Base-by-base conservation (phyloP, 2,329 filamentous ascomycete species). In the Mollisiaceae sp. region DNA sequence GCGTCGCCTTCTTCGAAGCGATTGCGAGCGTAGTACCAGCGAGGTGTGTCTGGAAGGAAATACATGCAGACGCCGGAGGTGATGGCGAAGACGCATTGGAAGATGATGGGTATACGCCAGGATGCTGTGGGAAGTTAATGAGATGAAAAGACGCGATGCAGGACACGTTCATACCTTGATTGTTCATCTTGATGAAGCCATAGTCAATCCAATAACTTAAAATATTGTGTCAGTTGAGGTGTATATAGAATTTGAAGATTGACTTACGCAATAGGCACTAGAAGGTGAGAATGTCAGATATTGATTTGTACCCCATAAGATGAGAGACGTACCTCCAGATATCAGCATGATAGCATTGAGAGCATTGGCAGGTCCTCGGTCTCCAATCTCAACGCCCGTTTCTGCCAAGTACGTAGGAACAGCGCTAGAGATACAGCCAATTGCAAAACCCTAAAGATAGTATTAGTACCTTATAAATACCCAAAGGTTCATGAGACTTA, bases 21-120 rank as follows among this genome's bases (percentile, higher is more conserved):
- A 6, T 59, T 63, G 24, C 68, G 22, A 43, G 72, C 71, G 56
- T 77, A 77, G 62, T 77, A 77, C 75, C 74, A 77, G 60, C 75
- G 65, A 12, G 75, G 75, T 1, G 75, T 76, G 45, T 77, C 74
- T 0, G 75, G 76, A 3, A 67, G 57, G 36, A 63, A 74, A 65
- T 71, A 66, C 59, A 77, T 69, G 5, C 70, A 45, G 15, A 60
- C 59, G 1, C 69, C 71, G 2, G 75, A 75, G 15, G 76, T 66
- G 38, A 76, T 70, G 0, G 73, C 72, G 60, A 78, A 77, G 65
- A 74, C 67, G 14, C 63, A 61, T 65, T 78, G 76, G 22, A 77
- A 66, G 8, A 72, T 75, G 27, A 78, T 69, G 1, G 75, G 75
- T n/a, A 77, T 66, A 15, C 75, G 56, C 70, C 68, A 63, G 22